Percentiles rank a stretch among this genome's conserved stretches.
phyloP scores from a whole-genome alignment of 495 filamentous ascomycete genomes.

The Penicillium canariense region DNA sequence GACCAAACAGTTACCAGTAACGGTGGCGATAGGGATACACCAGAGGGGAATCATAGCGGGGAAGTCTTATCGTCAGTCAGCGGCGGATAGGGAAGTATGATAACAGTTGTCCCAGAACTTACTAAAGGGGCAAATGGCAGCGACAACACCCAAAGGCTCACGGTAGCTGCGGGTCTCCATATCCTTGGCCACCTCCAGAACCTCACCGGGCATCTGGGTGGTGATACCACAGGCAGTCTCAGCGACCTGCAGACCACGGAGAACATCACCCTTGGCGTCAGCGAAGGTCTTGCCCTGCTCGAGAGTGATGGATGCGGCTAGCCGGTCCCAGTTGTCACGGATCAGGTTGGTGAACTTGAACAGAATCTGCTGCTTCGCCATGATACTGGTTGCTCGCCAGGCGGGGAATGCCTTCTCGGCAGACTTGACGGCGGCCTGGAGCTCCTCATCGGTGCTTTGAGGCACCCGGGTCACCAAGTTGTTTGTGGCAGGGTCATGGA shows the following conservation, averaged over 20 bases:
- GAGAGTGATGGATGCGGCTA: constrained; percentile 92
- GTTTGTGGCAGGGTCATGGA: constrained; percentile 95
- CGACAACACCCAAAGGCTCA: constrained; percentile 91
- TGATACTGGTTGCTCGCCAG: constrained; percentile 81
- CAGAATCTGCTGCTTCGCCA: constrained; percentile 91
- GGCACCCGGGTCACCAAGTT: constrained; percentile 97
- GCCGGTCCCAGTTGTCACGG: constrained; percentile 89
- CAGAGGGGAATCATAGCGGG: constrained; percentile 99
- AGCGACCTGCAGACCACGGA: constrained; percentile 93
- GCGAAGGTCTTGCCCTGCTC: constrained; percentile 99
- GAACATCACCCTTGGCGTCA: constrained; percentile 92
- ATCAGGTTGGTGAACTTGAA: constrained; percentile 93
- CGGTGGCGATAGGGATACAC: constrained; percentile 92
- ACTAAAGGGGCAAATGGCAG: constrained; percentile 99
- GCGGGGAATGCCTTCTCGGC: constrained; percentile 86
- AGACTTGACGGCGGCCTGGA: constrained; percentile 81
- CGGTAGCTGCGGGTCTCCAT: constrained; percentile 96
- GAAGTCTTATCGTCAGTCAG: constrained; percentile 64
- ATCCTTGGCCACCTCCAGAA: constrained; percentile 96
- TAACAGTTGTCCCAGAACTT: constrained; percentile 33
- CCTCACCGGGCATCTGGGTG: constrained; percentile 87
- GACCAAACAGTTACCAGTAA: constrained; percentile 91
- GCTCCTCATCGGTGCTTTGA: constrained; percentile 87
- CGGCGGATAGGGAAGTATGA: neutral
- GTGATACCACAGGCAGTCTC: constrained; percentile 95